Evolutionary conservation across 2,329 filamentous ascomycete genomes (phyloP), one percentile per base, ranked within the genome.

Genomic region (Xenoacremonium recifei): DNA sequence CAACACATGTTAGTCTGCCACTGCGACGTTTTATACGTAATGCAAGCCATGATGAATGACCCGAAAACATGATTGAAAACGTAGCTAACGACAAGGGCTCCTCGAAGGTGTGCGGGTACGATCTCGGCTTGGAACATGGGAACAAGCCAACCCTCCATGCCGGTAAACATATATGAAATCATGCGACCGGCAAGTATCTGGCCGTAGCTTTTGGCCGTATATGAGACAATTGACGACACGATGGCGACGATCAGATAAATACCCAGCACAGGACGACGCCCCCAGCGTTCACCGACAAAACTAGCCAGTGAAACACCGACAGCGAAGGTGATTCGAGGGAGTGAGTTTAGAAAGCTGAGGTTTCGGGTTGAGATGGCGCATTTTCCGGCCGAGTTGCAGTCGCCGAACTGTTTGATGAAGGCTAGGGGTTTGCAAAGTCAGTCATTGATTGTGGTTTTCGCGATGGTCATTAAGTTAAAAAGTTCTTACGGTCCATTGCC

Each of bases 401-500:
- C 46, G 0, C 66, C 65, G 37, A 68, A 68, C 16, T 64, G 57
- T 16, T 48, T 53, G 5, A 54, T 54, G 38, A 65, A 69, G 3
- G 61, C 39, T n/a, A n/a, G n/a, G n/a, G n/a, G n/a, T n/a, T n/a
- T n/a, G n/a, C n/a, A n/a, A n/a, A n/a, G n/a, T n/a, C n/a, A n/a
- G n/a, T n/a, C n/a, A n/a, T n/a, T n/a, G n/a, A n/a, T n/a, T n/a
- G n/a, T n/a, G n/a, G n/a, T n/a, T n/a, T n/a, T n/a, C n/a, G n/a
- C n/a, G n/a, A n/a, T n/a, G n/a, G n/a, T n/a, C n/a, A n/a, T n/a
- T n/a, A n/a, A n/a, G n/a, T n/a, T n/a, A n/a, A n/a, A n/a, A n/a
- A n/a, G n/a, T n/a, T n/a, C n/a, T n/a, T n/a, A n/a, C n/a, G n/a
- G 11, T 58, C 49, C 66, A 69, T 69, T 3, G 66, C 61, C 47